Conservation (phyloP, 1,284 basidiomycete genomes). For the Rhodotorula mucilaginosa region DNA sequence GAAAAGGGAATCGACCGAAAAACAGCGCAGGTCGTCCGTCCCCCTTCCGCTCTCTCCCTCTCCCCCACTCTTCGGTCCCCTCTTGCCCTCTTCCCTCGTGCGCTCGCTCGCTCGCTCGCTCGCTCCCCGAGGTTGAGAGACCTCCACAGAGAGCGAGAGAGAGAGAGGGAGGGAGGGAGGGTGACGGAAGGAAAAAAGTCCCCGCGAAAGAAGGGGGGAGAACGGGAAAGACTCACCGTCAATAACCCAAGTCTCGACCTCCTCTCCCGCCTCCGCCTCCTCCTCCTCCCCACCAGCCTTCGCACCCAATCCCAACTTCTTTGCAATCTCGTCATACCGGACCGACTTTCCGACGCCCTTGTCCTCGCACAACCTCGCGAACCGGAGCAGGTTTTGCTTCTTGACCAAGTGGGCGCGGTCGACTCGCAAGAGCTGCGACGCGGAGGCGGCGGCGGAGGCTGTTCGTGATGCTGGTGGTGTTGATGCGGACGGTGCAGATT, state of each 20-base stretch:
- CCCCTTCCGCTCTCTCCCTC: too few species aligned
- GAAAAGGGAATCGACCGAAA: too few species aligned
- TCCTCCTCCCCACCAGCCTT: constrained; percentile 46
- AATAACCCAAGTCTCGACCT: constrained; percentile 89
- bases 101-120: too few species aligned
- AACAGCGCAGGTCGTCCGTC: too few species aligned
- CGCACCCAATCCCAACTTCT: constrained; percentile 60
- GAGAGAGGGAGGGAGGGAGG: too few species aligned
- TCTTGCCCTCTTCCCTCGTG: too few species aligned
- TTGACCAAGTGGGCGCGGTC: constrained; percentile 56
- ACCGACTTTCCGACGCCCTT: constrained; percentile 69
- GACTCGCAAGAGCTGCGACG: constrained; percentile 13
- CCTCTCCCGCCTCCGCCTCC: constrained; percentile 57
- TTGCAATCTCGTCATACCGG: constrained; percentile 68
- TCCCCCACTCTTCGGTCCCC: too few species aligned
- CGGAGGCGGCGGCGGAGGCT: not conserved
- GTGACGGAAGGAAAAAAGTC: too few species aligned
- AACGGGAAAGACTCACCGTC: constrained; percentile 61
- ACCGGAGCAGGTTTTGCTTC: constrained; percentile 77
- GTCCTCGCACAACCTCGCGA: constrained; percentile 73
- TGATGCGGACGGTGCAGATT: not conserved
- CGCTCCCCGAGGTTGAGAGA: too few species aligned
- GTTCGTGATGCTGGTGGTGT: too few species aligned
- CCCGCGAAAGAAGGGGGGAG: too few species aligned
- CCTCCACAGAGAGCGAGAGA: too few species aligned